Evolutionary conservation across 2,329 filamentous ascomycete genomes (phyloP), one percentile per base, ranked within the genome.

Genomic region (Coniochaeta sp.): DNA sequence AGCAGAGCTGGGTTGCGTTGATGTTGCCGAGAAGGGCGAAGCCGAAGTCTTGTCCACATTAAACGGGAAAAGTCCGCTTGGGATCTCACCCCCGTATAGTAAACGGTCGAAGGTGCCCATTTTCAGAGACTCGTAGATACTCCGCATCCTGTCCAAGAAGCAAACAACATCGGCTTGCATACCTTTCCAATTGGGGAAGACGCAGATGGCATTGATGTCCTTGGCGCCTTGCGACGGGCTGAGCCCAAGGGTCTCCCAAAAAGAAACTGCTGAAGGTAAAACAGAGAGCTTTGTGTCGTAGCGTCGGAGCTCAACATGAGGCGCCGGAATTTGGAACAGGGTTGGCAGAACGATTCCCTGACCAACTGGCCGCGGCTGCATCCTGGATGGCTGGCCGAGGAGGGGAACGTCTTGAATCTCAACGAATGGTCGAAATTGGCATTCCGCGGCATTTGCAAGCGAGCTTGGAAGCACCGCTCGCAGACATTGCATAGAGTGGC

Each of bases 161-260:
- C 77, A 79, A 16, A 80, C 75, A 6, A 86, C 81, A 56, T 84
- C 82, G 50, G 85, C 82, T 40, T 76, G 72, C 66, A 93, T 75
- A 1, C 88, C 86, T 30, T 83, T 81, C 66, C 84, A 83, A 57
- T 81, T 77, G 0, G 90, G 90, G 63, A 88, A 89, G 1, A 95
- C 77, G 68, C 89, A 91, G 55, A 90, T 82, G 0, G 86, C 82
- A 38, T 82, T 80, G 32, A 95, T 76, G 62, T 93, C 84, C 71
- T 96, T 96, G 8, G 78, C 69, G 0, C 89, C 89, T 61, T 84
- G 84, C 9, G 84, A 84, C 3, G 91, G 91, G 1, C 85, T 85
- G 1, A 96, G 79, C 0, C 90, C 89, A 19, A 96, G 76, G 55
- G 87, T 86, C 69, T 95, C 90, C 91, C 91, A 96, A 68, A 95